A percentile compares a stretch with the other conserved stretches of the same genome.
Evolutionary conservation across 257 asterid species (phyloP).

Genomic region (Ocimum tenuiflorum): DNA sequence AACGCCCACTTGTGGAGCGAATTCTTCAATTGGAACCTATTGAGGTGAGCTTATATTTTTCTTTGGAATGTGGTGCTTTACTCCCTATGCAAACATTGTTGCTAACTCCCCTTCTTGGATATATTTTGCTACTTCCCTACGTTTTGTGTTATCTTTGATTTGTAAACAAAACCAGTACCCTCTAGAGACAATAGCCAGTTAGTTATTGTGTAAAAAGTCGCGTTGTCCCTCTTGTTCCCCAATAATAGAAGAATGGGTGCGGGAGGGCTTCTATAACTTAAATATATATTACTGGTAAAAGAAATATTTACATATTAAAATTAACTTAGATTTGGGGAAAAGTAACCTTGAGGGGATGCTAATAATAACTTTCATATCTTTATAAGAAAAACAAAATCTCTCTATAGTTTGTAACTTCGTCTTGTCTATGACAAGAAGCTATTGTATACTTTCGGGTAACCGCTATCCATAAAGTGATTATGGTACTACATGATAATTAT

Average conservation of each 20-base stretch:
- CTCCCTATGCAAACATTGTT: slow-evolving; percentile 6
- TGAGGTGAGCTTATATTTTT: slow-evolving; percentile 46
- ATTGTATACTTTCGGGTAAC: neutral
- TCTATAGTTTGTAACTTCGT: neutral
- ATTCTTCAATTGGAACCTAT: slow-evolving; percentile 77
- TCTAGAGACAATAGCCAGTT: too few species aligned
- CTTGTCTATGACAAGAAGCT: neutral
- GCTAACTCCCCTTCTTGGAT: too few species aligned
- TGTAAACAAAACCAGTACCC: too few species aligned
- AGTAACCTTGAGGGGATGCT: neutral
- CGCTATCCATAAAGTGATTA: neutral
- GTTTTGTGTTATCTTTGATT: too few species aligned
- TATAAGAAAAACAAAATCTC: too few species aligned
- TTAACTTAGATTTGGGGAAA: neutral
- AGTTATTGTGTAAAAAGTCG: too few species aligned
- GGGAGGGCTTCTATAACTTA: neutral
- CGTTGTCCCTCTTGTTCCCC: too few species aligned
- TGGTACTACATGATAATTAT: slow-evolving; percentile 10
- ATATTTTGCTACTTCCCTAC: too few species aligned
- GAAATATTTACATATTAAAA: too few species aligned
- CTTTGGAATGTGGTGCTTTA: neutral
- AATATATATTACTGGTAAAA: too few species aligned
- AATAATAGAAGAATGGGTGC: neutral
- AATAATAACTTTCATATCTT: neutral
- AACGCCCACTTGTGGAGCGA: slow-evolving; percentile 62